Percentiles rank a stretch among this genome's conserved stretches.
phyloP scores from a whole-genome alignment of 1,284 basidiomycete genomes.

The Ganoderma lucidum region DNA sequence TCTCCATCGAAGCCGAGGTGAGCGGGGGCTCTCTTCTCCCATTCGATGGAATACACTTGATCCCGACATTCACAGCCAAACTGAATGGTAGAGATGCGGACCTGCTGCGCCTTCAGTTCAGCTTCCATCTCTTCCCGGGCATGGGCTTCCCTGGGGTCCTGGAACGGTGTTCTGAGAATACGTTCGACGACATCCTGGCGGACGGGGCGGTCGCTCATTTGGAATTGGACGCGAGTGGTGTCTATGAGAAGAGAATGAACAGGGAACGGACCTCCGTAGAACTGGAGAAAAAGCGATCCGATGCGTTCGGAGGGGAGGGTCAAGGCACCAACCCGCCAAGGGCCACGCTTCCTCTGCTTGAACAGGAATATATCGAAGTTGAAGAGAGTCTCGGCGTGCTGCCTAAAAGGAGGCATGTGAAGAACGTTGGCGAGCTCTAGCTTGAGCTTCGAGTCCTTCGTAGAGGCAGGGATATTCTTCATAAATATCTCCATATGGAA shows the following conservation, averaged over 20 bases:
- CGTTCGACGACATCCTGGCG: constrained; percentile 49
- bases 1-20: constrained; percentile 51
- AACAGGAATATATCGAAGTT: constrained; percentile 57
- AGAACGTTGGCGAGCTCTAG: constrained; percentile 51
- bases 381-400: constrained; percentile 42
- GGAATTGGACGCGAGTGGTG: constrained; percentile 48
- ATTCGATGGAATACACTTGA: constrained; percentile 62
- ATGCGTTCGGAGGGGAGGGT: constrained; percentile 54
- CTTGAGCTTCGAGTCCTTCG: constrained; percentile 46
- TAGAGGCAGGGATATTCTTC: constrained; percentile 46
- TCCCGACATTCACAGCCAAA: constrained; percentile 66
- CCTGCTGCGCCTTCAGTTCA: constrained; percentile 39
- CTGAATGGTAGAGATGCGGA: constrained; percentile 49
- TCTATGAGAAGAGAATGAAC: constrained; percentile 38
- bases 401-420: constrained; percentile 50
- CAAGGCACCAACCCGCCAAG: constrained; percentile 53
- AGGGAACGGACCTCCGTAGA: constrained; percentile 47
- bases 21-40: constrained; percentile 48
- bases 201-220: constrained; percentile 42
- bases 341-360: constrained; percentile 35
- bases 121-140: constrained; percentile 37
- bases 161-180: constrained; percentile 53
- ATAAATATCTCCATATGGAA: constrained; percentile 47
- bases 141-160: constrained; percentile 49
- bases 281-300: constrained; percentile 52